Base-by-base conservation (phyloP, 2,329 filamentous ascomycete species). In the Lomentospora prolificans region DNA sequence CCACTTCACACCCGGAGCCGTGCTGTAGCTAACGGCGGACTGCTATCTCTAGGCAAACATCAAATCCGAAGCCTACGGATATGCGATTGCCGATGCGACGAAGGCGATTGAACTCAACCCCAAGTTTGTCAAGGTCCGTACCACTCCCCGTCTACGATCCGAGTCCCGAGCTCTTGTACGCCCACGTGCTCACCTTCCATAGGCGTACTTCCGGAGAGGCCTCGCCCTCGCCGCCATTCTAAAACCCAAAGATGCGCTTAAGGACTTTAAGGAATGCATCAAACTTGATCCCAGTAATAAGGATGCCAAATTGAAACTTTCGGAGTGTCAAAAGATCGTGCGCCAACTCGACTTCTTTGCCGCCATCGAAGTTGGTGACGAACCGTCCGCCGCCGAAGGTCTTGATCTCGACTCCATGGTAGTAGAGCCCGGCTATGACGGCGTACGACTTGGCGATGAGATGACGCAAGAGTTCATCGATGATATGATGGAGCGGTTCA, bases 401-500 rank as follows among this genome's bases (percentile, higher is more conserved):
- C 78, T 99, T 60, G 90, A 97, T 65, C 70, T 99, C 58, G 90
- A 94, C 58, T 81, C 85, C 56, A 96, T 99, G 71, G 75, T 76
- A 9, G 84, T 99, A 17, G 91, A 96, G 59, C 74, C 84, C 22
- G 79, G 79, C 56, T 99, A 99, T 65, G 94, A 99, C 65, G 94
- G 94, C 59, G 86, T 84, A 22, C 79, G 78, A 57, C 74, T 99
- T 55, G 86, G 81, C 39, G 80, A 86, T 53, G 79, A 87, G 68
- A 99, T 99, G 90, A 96, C 92, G 1, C 82, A 92, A 62, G 92
- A 96, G 64, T 99, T 99, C 66, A 89, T 99, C 64, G 88, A 95
- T 64, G 92, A 99, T 73, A 96, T 97, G 92, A 92, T 90, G 57
- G 82, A 94, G 69, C 79, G 94, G 30, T 99, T 99, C 80, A 96